Evolutionary conservation across 345 rosid genomes (phyloP).

Genomic region (Aquilaria malaccensis): DNA sequence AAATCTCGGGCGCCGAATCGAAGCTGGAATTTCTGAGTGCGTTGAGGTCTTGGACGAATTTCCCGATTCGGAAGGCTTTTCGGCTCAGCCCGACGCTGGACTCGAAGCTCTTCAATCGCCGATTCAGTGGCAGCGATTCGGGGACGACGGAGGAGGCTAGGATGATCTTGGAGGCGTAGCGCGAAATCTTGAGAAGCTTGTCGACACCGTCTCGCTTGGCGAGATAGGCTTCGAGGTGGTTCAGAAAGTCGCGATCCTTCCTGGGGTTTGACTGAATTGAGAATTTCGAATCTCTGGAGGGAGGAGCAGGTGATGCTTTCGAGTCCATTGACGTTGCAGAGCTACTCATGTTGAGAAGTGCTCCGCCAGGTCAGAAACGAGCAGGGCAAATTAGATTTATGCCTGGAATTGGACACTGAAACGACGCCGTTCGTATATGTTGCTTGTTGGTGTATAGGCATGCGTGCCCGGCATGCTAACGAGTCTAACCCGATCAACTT

Average conservation of each 20-base stretch:
- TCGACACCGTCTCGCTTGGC: conserved; percentile 84
- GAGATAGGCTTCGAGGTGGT: conserved; percentile 71
- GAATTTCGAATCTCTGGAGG: conserved; percentile 1
- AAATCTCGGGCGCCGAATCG: conserved; percentile 33
- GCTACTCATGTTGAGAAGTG: background rate
- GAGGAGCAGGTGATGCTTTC: conserved; percentile 13
- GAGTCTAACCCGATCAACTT: background rate
- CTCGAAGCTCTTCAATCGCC: conserved; percentile 69
- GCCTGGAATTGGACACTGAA: background rate
- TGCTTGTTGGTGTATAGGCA: too few relatives aligned
- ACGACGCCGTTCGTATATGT: background rate
- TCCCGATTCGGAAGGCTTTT: conserved; percentile 91
- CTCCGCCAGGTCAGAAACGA: background rate
- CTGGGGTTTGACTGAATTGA: conserved; percentile 12
- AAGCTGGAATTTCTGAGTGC: conserved; percentile 47
- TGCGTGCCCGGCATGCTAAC: background rate
- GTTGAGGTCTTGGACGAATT: conserved; percentile 84
- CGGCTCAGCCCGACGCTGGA: conserved; percentile 95
- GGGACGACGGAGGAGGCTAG: conserved; percentile 55
- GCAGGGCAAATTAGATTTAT: too few relatives aligned
- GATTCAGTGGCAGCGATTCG: conserved; percentile 29
- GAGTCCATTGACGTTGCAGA: conserved; percentile 26
- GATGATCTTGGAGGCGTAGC: conserved; percentile 81
- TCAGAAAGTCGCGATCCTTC: conserved; percentile 43
- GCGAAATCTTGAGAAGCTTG: conserved; percentile 84